Conservation (phyloP, 2,329 filamentous ascomycete genomes). For the Apiospora koreana region DNA sequence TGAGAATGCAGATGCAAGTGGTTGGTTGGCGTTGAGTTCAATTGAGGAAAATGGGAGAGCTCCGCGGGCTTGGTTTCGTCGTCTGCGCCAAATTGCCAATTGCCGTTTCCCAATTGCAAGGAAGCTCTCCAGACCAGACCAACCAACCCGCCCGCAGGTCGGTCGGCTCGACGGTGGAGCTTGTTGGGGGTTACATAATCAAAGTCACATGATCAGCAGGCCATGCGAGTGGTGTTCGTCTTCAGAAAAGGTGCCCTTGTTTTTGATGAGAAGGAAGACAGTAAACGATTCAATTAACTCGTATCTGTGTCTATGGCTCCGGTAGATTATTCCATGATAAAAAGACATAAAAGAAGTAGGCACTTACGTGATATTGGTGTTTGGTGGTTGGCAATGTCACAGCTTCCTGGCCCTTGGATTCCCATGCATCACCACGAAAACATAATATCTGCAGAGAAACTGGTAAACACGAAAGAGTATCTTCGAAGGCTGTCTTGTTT, state of each 20-base stretch:
- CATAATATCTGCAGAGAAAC: neutral
- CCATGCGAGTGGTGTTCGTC: too few relatives aligned
- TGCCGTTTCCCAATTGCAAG: neutral
- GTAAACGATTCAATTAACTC: too few relatives aligned
- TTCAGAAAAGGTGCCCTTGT: neutral
- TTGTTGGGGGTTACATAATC: conserved; percentile 9
- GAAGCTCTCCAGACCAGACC: neutral
- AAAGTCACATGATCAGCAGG: conserved; percentile 7
- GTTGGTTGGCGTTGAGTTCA: neutral
- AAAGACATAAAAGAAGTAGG: too few relatives aligned
- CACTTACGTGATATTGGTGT: too few relatives aligned
- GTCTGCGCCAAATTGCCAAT: neutral
- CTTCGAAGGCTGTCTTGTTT: neutral
- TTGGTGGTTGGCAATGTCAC: too few relatives aligned
- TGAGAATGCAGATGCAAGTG: too few relatives aligned
- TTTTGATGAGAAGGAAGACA: too few relatives aligned
- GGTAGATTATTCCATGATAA: too few relatives aligned
- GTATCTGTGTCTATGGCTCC: too few relatives aligned
- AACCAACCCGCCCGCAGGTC: neutral
- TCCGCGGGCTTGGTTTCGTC: neutral
- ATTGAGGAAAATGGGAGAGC: neutral
- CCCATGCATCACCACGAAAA: neutral
- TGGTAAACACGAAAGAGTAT: neutral
- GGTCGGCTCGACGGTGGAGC: neutral
- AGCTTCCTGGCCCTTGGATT: too few relatives aligned